Evolutionary conservation across 2,329 filamentous ascomycete species (phyloP).

Genomic region (Claviceps fusiformis): DNA sequence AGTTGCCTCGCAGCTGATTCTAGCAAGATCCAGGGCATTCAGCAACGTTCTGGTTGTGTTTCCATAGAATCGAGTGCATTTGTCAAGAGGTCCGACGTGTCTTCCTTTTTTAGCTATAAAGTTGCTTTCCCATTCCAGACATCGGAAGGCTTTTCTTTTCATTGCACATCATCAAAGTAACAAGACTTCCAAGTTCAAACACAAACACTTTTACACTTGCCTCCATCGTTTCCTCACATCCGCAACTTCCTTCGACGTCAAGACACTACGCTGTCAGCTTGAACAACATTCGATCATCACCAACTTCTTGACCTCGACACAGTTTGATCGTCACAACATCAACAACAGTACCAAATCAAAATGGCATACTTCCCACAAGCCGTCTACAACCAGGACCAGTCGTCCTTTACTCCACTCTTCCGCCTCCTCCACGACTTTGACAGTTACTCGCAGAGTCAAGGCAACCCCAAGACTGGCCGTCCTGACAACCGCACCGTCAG

Average conservation of each 20-base stretch:
- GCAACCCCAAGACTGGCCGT: slow-evolving; percentile 13
- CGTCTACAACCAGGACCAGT: slow-evolving; percentile 34
- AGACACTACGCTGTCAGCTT: neutral
- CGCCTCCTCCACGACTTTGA: slow-evolving; percentile 52
- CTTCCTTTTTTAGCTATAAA: slow-evolving; percentile 2
- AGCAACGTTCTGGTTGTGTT: neutral
- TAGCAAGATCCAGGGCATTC: slow-evolving; percentile 11
- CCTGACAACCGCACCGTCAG: slow-evolving; percentile 13
- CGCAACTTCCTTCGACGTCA: neutral
- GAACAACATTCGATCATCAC: neutral
- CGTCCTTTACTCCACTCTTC: slow-evolving; percentile 47
- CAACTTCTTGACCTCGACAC: slow-evolving; percentile 4
- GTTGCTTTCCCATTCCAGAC: neutral
- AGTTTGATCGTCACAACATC: slow-evolving; percentile 9
- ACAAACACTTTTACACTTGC: neutral
- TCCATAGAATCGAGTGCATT: neutral
- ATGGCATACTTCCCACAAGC: slow-evolving; percentile 49
- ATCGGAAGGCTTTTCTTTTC: too few relatives aligned
- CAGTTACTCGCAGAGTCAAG: slow-evolving; percentile 33
- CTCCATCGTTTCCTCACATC: neutral
- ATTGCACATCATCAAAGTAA: neutral
- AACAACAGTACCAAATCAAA: slow-evolving; percentile 28
- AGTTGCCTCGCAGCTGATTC: slow-evolving; percentile 8
- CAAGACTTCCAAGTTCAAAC: neutral
- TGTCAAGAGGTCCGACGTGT: neutral